Evolutionary conservation across 345 rosid species (phyloP).

Genomic region (Cardamine resedifolia): DNA sequence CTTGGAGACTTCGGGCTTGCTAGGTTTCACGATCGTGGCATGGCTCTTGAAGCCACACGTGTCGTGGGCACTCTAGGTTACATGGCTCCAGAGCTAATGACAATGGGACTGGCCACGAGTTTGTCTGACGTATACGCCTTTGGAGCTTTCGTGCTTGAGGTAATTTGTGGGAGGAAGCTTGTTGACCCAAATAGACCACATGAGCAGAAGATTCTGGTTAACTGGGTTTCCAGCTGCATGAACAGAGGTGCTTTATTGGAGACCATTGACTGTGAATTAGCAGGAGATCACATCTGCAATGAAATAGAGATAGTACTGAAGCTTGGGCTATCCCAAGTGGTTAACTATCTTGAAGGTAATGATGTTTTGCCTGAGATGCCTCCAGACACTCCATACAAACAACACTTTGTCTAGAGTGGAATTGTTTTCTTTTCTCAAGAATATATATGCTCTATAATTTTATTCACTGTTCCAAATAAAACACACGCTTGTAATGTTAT

Average conservation of each 20-base stretch:
- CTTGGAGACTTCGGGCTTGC: slow-evolving; percentile 46
- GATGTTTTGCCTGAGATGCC: too few relatives aligned
- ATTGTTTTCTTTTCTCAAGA: too few relatives aligned
- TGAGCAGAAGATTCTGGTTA: not conserved
- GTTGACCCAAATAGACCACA: not conserved
- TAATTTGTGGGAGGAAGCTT: slow-evolving; percentile 43
- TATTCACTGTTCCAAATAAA: too few relatives aligned
- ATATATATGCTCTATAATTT: too few relatives aligned
- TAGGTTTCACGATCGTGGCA: slow-evolving; percentile 33
- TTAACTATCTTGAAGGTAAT: too few relatives aligned
- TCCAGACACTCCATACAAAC: too few relatives aligned
- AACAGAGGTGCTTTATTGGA: not conserved
- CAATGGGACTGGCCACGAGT: slow-evolving; percentile 34
- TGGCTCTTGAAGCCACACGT: not conserved
- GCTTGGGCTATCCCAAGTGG: slow-evolving; percentile 67
- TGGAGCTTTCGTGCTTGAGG: slow-evolving; percentile 41
- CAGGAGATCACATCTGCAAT: slow-evolving; percentile 13
- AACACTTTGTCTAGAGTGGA: too few relatives aligned
- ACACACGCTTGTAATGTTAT: too few relatives aligned
- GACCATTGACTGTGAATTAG: slow-evolving; percentile 14
- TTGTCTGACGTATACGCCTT: slow-evolving; percentile 39
- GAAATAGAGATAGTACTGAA: slow-evolving; percentile 57
- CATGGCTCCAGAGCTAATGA: slow-evolving; percentile 40
- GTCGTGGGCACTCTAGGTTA: slow-evolving; percentile 32
- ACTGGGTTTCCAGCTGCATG: not conserved